Percentiles rank a stretch among this genome's conserved stretches.
Evolutionary conservation across 345 rosid species (phyloP).

Genomic region (Dipteronia sinensis): DNA sequence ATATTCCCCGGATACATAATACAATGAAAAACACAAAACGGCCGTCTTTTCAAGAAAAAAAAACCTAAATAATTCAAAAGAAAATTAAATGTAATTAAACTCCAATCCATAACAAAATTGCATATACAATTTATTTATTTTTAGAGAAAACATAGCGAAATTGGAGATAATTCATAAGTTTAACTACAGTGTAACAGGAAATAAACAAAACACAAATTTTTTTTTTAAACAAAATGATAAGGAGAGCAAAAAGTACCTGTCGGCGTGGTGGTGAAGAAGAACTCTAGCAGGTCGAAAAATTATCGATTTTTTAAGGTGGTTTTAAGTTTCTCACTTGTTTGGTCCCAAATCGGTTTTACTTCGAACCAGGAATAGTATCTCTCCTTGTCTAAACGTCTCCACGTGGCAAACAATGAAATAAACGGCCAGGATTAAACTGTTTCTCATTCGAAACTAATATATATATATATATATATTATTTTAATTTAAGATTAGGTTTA

Average conservation of each 20-base stretch:
- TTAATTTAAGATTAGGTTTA: too few relatives aligned
- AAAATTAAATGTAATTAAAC: background rate
- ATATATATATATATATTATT: too few relatives aligned
- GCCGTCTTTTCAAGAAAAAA: background rate
- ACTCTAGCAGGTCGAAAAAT: background rate
- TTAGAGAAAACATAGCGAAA: background rate
- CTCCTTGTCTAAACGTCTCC: background rate
- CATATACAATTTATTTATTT: background rate
- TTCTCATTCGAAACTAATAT: background rate
- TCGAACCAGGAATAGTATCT: slow-evolving; percentile 7
- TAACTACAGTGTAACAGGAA: background rate
- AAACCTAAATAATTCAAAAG: background rate
- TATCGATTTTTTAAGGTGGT: background rate
- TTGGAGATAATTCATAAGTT: background rate
- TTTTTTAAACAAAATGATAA: too few relatives aligned
- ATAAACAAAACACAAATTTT: background rate
- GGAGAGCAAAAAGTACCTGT: background rate
- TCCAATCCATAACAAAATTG: background rate
- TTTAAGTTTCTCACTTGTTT: background rate
- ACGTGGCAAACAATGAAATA: background rate
- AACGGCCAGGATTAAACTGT: background rate
- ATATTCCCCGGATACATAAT: background rate
- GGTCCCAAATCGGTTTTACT: background rate
- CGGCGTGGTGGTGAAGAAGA: background rate
- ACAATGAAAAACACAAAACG: background rate